These are phyloP conservation scores for Chimonanthus salicifolius DNA, from an alignment of 164 flowering plant genomes.

Conservation along the genomic window DNA sequence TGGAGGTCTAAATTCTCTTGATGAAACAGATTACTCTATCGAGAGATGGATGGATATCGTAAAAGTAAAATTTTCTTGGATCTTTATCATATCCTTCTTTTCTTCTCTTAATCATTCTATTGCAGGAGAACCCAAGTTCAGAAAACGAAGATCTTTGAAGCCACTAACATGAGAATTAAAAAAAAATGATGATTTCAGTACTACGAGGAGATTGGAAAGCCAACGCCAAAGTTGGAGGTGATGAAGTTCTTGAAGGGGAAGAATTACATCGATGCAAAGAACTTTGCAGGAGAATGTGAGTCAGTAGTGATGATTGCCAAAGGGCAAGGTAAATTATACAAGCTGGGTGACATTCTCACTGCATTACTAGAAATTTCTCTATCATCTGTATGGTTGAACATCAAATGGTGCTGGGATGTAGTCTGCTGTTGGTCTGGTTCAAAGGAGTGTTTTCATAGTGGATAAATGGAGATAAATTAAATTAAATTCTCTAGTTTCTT, in stretches of 20 bases:
- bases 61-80: conserved; percentile 35
- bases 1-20: conserved; percentile 89
- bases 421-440: background rate
- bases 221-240: conserved; percentile 80
- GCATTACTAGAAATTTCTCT: background rate
- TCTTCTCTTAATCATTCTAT: background rate
- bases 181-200: conserved; percentile 39
- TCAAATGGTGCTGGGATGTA: background rate
- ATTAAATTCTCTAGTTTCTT: no score
- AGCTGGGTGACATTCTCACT: background rate
- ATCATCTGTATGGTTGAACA: background rate
- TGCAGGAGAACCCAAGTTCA: background rate
- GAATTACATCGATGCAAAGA: conserved; percentile 78
- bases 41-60: conserved; percentile 93
- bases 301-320: conserved; percentile 89
- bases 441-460: background rate
- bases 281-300: conserved; percentile 86
- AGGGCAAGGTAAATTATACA: conserved; percentile 69
- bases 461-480: background rate
- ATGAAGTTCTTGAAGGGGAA: conserved; percentile 68
- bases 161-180: background rate
- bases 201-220: conserved; percentile 92
- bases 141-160: background rate
- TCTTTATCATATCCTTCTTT: background rate
- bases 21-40: conserved; percentile 79